These are phyloP conservation scores for Croton laevigatus DNA, from an alignment of 441 rosid species.

Conservation along the genomic window DNA sequence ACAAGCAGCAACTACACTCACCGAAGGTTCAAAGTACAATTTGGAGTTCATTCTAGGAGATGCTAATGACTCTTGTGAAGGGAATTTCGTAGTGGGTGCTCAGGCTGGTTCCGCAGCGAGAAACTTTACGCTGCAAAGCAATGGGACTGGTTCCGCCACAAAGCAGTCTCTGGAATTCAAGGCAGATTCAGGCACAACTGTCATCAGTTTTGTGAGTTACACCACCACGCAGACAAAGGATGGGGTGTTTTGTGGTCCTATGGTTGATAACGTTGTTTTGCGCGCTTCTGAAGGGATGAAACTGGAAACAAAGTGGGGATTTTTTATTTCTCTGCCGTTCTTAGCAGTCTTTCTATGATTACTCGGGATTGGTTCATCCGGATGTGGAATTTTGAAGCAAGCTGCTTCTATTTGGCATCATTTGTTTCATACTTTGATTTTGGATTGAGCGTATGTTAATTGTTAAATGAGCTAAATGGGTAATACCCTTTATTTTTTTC, in stretches of 20 bases:
- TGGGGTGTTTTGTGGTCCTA: constrained; percentile 17
- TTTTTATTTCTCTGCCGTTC: constrained; percentile 24
- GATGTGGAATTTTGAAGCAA: background rate
- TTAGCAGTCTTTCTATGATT: constrained; percentile 15
- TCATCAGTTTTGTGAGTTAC: constrained; percentile 15
- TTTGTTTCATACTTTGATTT: background rate
- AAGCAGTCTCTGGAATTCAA: constrained; percentile 34
- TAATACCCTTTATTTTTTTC: background rate
- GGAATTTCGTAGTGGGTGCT: constrained; percentile 37
- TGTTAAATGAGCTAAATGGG: background rate
- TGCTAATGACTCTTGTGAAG: constrained; percentile 43
- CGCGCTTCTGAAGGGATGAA: constrained; percentile 9
- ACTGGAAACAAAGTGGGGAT: constrained; percentile 19
- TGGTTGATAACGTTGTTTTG: constrained; percentile 15
- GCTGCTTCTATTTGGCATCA: constrained; percentile 4
- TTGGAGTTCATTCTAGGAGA: constrained; percentile 56
- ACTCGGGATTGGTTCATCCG: background rate
- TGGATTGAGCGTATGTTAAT: no score
- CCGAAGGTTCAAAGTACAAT: constrained; percentile 37
- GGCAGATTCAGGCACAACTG: constrained; percentile 32
- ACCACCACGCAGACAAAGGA: constrained; percentile 20
- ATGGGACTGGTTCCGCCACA: constrained; percentile 22
- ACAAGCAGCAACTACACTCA: constrained; percentile 40
- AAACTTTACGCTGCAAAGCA: constrained; percentile 20
- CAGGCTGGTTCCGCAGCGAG: constrained; percentile 36